Evolutionary conservation across 2,329 filamentous ascomycete genomes (phyloP).

Genomic region (Hypoxylon sp.): DNA sequence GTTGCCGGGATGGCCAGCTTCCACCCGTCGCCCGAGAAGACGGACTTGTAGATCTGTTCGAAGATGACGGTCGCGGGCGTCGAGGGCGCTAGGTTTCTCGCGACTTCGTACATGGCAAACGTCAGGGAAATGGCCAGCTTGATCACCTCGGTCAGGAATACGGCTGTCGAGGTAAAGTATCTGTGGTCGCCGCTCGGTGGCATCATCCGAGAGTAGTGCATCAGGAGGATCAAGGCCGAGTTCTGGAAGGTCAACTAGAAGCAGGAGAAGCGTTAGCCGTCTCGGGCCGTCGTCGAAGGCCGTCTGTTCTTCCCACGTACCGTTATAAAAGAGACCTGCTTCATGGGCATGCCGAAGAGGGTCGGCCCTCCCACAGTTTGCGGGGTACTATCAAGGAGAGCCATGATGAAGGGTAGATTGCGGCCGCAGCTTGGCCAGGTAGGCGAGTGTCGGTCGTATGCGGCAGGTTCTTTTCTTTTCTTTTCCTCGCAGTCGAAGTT

Average conservation of each 20-base stretch:
- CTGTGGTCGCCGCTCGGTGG: slow-evolving; percentile 81
- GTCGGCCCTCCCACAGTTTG: slow-evolving; percentile 52
- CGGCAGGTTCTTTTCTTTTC: neutral
- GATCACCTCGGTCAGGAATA: slow-evolving; percentile 91
- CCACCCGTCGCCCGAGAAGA: slow-evolving; percentile 93
- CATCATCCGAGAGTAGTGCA: slow-evolving; percentile 97
- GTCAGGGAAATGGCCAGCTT: slow-evolving; percentile 88
- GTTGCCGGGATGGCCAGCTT: slow-evolving; percentile 89
- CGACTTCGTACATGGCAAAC: slow-evolving; percentile 87
- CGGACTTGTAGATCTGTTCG: slow-evolving; percentile 77
- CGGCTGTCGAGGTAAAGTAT: slow-evolving; percentile 92
- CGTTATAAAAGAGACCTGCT: slow-evolving; percentile 71
- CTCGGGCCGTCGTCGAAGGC: slow-evolving; percentile 19
- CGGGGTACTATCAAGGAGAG: slow-evolving; percentile 51
- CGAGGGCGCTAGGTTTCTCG: slow-evolving; percentile 76
- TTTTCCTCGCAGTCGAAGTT: slow-evolving; percentile 1
- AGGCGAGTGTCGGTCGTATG: slow-evolving; percentile 12
- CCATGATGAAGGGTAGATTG: slow-evolving; percentile 47
- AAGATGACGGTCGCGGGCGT: slow-evolving; percentile 83
- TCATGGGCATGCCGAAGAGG: slow-evolving; percentile 69
- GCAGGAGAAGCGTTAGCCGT: slow-evolving; percentile 15
- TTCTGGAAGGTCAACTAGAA: slow-evolving; percentile 79
- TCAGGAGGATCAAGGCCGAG: slow-evolving; percentile 79
- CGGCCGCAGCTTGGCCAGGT: slow-evolving; percentile 12
- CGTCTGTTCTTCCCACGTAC: slow-evolving; percentile 52